Evolutionary conservation across 2,329 filamentous ascomycete genomes (phyloP).

Genomic region (Cladosporium oxysporum): DNA sequence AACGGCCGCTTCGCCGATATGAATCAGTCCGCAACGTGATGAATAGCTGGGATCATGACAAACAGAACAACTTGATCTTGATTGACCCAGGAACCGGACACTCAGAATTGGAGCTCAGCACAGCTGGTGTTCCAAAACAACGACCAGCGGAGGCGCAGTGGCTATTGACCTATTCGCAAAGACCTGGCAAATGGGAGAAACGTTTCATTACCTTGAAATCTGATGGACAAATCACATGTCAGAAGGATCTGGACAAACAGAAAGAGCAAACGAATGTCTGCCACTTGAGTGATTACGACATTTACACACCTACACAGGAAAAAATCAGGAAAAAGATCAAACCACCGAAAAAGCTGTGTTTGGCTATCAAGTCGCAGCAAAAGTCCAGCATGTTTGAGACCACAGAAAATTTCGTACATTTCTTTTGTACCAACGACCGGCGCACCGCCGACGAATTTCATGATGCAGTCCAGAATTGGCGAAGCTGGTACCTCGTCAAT

Average conservation of each 20-base stretch:
- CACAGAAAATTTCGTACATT: slow-evolving; percentile 86
- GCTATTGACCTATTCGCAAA: slow-evolving; percentile 77
- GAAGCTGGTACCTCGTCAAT: slow-evolving; percentile 87
- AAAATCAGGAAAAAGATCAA: slow-evolving; percentile 71
- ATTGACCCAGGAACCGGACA: slow-evolving; percentile 55
- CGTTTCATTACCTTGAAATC: slow-evolving; percentile 71
- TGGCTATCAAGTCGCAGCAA: slow-evolving; percentile 88
- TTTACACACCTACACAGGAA: slow-evolving; percentile 74
- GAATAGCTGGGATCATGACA: slow-evolving; percentile 88
- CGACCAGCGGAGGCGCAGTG: slow-evolving; percentile 68
- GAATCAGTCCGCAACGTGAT: slow-evolving; percentile 84
- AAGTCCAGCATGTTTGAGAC: slow-evolving; percentile 81
- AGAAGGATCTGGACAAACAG: slow-evolving; percentile 68
- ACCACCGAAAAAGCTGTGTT: slow-evolving; percentile 82
- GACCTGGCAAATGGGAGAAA: slow-evolving; percentile 85
- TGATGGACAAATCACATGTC: slow-evolving; percentile 70
- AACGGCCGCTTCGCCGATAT: slow-evolving; percentile 80
- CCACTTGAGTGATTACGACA: slow-evolving; percentile 88
- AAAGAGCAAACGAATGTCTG: slow-evolving; percentile 73
- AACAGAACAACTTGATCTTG: slow-evolving; percentile 72
- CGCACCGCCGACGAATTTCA: slow-evolving; percentile 69
- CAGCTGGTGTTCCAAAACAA: slow-evolving; percentile 62
- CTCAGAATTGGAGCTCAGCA: slow-evolving; percentile 63
- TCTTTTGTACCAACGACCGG: slow-evolving; percentile 79
- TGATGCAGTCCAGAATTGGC: slow-evolving; percentile 73